These are phyloP conservation scores for Phaeosphaeriaceae sp. DNA, from an alignment of 2,329 filamentous ascomycete genomes.

Conservation along the genomic window DNA sequence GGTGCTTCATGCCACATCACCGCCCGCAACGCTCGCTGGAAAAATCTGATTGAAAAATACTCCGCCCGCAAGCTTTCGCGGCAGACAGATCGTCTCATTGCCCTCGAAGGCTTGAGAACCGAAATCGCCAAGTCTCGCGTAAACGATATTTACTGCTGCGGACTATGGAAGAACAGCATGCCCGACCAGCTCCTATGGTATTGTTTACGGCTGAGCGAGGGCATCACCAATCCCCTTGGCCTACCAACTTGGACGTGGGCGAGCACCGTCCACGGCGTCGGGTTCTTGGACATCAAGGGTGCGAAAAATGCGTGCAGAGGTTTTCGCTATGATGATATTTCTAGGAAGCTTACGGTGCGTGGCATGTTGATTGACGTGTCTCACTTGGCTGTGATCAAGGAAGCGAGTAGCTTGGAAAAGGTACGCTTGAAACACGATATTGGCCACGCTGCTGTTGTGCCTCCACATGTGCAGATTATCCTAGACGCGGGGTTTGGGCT, in stretches of 20 bases:
- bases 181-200: conserved; percentile 32
- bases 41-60: conserved; percentile 27
- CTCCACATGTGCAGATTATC: too few species aligned
- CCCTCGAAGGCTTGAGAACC: conserved; percentile 14
- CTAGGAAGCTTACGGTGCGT: conserved; percentile 11
- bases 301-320: conserved; percentile 21
- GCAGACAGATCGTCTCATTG: conserved; percentile 24
- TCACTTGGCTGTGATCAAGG: conserved; percentile 1
- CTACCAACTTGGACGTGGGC: conserved; percentile 31
- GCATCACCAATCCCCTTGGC: conserved; percentile 9
- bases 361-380: conserved; percentile 6
- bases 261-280: conserved; percentile 23
- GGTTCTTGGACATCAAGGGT: conserved; percentile 23
- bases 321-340: conserved; percentile 17
- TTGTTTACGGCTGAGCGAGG: conserved; percentile 14
- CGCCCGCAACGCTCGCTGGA: conserved; percentile 29
- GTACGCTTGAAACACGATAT: too few species aligned
- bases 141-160: conserved; percentile 19
- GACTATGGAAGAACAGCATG: conserved; percentile 28
- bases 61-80: conserved; percentile 13
- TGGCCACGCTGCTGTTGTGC: too few species aligned
- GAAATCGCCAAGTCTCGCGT: conserved; percentile 11
- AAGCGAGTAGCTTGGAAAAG: too few species aligned
- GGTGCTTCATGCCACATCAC: conserved; percentile 26
- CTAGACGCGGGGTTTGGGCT: too few species aligned